phyloP scores from a whole-genome alignment of 768 basidiomycete species.

The Tephrocybe sp. region DNA sequence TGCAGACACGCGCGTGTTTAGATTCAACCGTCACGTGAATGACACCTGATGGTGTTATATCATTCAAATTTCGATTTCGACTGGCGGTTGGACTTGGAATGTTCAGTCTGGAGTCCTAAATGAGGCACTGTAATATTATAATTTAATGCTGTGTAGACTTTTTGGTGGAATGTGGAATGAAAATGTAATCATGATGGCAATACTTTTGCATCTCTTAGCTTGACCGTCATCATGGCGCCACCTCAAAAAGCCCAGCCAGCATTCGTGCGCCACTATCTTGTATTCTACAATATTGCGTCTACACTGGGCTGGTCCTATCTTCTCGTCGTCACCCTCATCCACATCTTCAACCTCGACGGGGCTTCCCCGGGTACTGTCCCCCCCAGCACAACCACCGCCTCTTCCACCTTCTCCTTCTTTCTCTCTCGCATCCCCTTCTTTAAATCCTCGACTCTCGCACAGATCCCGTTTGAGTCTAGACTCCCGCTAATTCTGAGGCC shows the following conservation, averaged over 20 bases:
- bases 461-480: conserved; percentile 30
- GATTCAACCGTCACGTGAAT: too few species aligned
- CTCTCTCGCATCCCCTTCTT: conserved; percentile 32
- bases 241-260: conserved; percentile 21
- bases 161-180: too few species aligned
- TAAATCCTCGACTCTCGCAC: conserved; percentile 24
- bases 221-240: not conserved
- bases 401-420: conserved; percentile 35
- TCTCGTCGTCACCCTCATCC: conserved; percentile 51
- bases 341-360: conserved; percentile 46
- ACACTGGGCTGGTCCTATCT: conserved; percentile 74
- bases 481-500: conserved; percentile 39
- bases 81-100: too few species aligned
- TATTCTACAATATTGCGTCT: conserved; percentile 77
- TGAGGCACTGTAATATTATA: too few species aligned
- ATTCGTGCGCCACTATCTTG: conserved; percentile 57
- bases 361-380: conserved; percentile 25
- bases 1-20: too few species aligned
- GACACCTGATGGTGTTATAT: too few species aligned
- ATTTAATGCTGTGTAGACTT: too few species aligned
- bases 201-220: too few species aligned
- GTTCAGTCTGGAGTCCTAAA: too few species aligned
- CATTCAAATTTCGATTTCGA: too few species aligned
- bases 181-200: too few species aligned
- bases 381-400: conserved; percentile 25